Evolutionary conservation across 805 yeast species (phyloP), one percentile per base, ranked within the genome.

Genomic region (Limtongozyma cylindracea): DNA sequence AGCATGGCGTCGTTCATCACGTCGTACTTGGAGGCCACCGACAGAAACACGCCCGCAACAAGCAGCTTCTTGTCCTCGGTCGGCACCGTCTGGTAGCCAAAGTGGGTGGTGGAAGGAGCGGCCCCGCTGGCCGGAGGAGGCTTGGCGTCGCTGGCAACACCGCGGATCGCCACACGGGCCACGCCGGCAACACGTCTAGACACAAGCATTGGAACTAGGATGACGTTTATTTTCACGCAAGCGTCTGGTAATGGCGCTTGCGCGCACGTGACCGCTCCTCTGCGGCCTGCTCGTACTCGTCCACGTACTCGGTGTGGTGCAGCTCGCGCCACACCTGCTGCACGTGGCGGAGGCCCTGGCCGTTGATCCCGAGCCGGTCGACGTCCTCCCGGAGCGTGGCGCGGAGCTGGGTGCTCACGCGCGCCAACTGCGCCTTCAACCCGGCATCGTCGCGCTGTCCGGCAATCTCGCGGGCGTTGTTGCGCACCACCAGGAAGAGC

Each of bases 1-100:
- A 94, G 77, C 98, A 88, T 88, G 20, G 78, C 92, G 47, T 88
- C 98, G 49, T 88, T 88, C 98, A 88, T 88, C 23, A 78, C 56
- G 48, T 88, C 98, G 44, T 88, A 88, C 25, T 67, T 80, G 17
- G 80, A 63, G 3, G 98, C 98, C 18, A 88, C 98, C 4, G 91
- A 74, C 5, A 92, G 73, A 43, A 88, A 88, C 13, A 88, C 96
- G 13, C 70, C 69, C 21, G 76, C 72, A n/a, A 51, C 91, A 21
- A 77, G 45, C 33, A 67, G 61, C 41, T 84, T 92, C 47, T 84
- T 84, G 29, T 77, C 74, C 14, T 61, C 62, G 28, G 59, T 64
- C 11, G 70, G 63, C 13, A 88, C 91, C 4, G 84, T 73, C 32
- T 68, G 64, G 43, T 66, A 78, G 8, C 96, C 96, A 41, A 88